Conservation (phyloP, 352 stramenopile species). For the Pythium insidiosum region DNA sequence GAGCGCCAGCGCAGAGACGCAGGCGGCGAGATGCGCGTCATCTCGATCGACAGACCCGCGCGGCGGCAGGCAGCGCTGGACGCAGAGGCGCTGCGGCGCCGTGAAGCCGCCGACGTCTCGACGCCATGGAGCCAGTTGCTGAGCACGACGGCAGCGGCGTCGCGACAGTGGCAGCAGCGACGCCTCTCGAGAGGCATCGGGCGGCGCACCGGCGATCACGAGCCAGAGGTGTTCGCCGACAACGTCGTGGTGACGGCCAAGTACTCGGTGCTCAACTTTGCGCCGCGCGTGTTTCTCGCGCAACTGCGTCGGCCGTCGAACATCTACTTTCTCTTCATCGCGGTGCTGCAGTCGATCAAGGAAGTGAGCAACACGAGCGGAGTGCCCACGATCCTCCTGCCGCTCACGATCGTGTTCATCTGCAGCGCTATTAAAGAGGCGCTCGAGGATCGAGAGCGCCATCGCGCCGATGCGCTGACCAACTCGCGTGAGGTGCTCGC, state of each 20-base stretch:
- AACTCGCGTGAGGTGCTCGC: constrained; percentile 58
- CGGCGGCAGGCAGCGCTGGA: constrained; percentile 5
- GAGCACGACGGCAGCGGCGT: background rate
- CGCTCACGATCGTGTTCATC: constrained; percentile 69
- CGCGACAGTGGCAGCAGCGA: background rate
- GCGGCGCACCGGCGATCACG: constrained; percentile 11
- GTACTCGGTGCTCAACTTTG: constrained; percentile 78
- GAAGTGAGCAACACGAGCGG: constrained; percentile 83
- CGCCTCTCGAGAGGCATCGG: background rate
- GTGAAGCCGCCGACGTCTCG: background rate
- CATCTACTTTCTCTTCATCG: constrained; percentile 84
- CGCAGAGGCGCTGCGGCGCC: background rate
- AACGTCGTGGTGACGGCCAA: constrained; percentile 80
- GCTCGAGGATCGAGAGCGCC: constrained; percentile 74
- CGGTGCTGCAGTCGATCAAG: constrained; percentile 72
- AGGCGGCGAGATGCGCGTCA: constrained; percentile 19
- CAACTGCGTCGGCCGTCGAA: constrained; percentile 73
- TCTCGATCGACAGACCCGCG: constrained; percentile 32
- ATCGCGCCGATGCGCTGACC: constrained; percentile 58
- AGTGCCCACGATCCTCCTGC: constrained; percentile 71
- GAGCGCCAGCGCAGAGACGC: no score
- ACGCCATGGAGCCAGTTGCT: background rate
- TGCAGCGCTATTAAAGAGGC: constrained; percentile 78
- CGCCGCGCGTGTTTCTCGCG: constrained; percentile 58
- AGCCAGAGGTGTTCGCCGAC: constrained; percentile 24